Evolutionary conservation across 805 yeast genomes (phyloP).

Genomic region (Kuraishia hungarica): DNA sequence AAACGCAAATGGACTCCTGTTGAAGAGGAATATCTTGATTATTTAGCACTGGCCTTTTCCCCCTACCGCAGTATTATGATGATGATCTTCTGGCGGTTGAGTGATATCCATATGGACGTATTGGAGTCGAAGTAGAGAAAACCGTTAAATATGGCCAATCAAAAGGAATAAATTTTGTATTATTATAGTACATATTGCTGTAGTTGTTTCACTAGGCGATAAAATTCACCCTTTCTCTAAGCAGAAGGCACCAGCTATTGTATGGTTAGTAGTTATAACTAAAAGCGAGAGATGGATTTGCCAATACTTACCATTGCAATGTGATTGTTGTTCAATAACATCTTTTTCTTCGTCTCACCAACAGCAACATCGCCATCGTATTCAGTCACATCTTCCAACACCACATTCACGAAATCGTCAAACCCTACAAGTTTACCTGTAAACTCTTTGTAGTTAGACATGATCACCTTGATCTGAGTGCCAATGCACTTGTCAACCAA

Average conservation of each 20-base stretch:
- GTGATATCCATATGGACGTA: constrained; percentile 47
- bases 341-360: constrained; percentile 41
- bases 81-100: constrained; percentile 67
- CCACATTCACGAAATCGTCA: constrained; percentile 92
- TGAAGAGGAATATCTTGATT: constrained; percentile 49
- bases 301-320: constrained; percentile 50
- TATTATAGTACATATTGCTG: constrained; percentile 11
- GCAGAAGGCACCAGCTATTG: background rate
- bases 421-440: constrained; percentile 86
- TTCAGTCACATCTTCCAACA: constrained; percentile 74
- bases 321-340: constrained; percentile 65
- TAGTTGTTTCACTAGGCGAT: constrained; percentile 4
- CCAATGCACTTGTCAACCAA: constrained; percentile 85
- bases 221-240: background rate
- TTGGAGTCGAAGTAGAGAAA: constrained; percentile 14
- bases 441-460: constrained; percentile 63
- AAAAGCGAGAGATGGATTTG: background rate
- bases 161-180: background rate
- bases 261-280: background rate
- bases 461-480: constrained; percentile 63
- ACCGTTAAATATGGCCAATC: background rate
- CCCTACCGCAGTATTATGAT: constrained; percentile 67
- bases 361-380: constrained; percentile 32
- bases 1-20: constrained; percentile 60
- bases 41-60: constrained; percentile 45